Evolutionary conservation across 768 basidiomycete species (phyloP).

Genomic region (Collybiopsis confluens): DNA sequence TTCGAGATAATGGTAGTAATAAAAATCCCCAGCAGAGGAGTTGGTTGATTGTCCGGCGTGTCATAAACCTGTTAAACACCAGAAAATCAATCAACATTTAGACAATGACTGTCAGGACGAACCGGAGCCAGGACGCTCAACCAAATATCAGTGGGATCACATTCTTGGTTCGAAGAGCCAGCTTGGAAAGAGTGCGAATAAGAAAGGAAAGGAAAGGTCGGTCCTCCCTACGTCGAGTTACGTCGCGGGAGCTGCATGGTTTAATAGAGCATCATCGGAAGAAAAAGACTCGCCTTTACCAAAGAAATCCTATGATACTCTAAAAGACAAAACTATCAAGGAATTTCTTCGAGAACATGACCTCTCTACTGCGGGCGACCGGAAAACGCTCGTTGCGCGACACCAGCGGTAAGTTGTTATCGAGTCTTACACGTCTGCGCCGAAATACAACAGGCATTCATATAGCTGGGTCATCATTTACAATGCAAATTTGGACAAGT

Average conservation of each 20-base stretch:
- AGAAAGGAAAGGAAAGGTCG: slow-evolving; percentile 37
- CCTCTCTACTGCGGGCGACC: slow-evolving; percentile 50
- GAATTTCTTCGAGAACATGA: slow-evolving; percentile 50
- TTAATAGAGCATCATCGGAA: slow-evolving; percentile 23
- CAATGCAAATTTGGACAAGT: slow-evolving; percentile 69
- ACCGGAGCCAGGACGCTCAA: slow-evolving; percentile 11
- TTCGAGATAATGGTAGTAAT: neutral
- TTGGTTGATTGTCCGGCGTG: slow-evolving; percentile 65
- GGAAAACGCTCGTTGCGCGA: slow-evolving; percentile 45
- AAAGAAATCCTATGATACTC: slow-evolving; percentile 58
- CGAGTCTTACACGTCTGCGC: neutral
- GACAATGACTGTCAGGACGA: slow-evolving; percentile 51
- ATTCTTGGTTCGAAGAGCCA: slow-evolving; percentile 22
- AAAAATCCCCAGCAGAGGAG: slow-evolving; percentile 27
- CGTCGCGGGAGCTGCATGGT: slow-evolving; percentile 1
- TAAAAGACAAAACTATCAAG: slow-evolving; percentile 58
- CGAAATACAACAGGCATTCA: neutral
- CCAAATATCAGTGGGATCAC: slow-evolving; percentile 23
- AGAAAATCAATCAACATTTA: slow-evolving; percentile 60
- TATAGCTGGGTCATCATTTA: slow-evolving; percentile 64
- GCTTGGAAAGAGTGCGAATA: slow-evolving; percentile 42
- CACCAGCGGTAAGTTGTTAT: slow-evolving; percentile 47
- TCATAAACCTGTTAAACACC: slow-evolving; percentile 35
- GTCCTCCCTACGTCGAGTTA: slow-evolving; percentile 5
- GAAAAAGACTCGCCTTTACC: slow-evolving; percentile 46